Evolutionary conservation across 1,139 yeast species (phyloP).

Genomic region (Kodamaea alishanica): DNA sequence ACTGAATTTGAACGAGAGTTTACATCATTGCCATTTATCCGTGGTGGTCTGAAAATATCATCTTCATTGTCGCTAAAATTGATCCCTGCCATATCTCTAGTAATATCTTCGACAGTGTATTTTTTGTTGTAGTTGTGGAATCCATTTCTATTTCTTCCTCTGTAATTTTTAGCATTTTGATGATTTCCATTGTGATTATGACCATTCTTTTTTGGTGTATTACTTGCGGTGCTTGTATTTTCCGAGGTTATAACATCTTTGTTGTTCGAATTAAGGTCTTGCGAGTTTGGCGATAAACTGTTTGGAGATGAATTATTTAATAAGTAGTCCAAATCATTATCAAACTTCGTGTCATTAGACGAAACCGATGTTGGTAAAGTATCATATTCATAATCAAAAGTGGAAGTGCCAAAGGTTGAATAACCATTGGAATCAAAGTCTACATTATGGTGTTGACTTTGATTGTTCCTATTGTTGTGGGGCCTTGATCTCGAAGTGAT

Average conservation of each 20-base stretch:
- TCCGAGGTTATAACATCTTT: not conserved
- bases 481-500: not conserved
- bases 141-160: not conserved
- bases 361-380: too few relatives aligned
- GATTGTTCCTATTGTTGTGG: conserved; percentile 2
- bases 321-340: conserved; percentile 22
- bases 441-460: not conserved
- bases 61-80: conserved; percentile 24
- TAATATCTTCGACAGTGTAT: conserved; percentile 18
- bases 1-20: not conserved
- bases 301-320: conserved; percentile 8
- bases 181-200: not conserved
- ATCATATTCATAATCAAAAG: too few relatives aligned
- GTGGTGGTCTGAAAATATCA: conserved; percentile 7
- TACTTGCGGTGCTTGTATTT: conserved; percentile 2
- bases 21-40: not conserved
- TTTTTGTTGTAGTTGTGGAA: conserved; percentile 1
- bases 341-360: conserved; percentile 17
- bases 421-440: conserved; percentile 13
- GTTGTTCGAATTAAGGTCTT: not conserved
- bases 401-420: too few relatives aligned
- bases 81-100: conserved; percentile 25
- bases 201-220: not conserved
- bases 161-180: not conserved
- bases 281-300: not conserved